phyloP scores from a whole-genome alignment of 2,329 filamentous ascomycete species.

The Aspergillus candidus region DNA sequence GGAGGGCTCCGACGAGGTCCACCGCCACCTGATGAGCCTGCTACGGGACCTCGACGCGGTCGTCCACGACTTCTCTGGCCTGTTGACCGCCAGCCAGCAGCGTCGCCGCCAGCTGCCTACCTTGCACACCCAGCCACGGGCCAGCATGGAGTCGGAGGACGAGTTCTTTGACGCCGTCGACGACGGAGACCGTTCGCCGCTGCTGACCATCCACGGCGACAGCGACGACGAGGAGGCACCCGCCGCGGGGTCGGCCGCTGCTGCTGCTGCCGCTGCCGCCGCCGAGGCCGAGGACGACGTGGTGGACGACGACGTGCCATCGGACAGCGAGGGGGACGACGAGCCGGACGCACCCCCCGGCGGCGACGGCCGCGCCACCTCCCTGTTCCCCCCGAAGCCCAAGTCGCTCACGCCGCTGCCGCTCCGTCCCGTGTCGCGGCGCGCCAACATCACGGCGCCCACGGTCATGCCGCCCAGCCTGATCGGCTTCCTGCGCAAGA shows the following conservation, averaged over 20 bases:
- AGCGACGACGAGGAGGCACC: conserved; percentile 60
- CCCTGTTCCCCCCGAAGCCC: conserved; percentile 67
- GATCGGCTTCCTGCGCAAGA: conserved; percentile 91
- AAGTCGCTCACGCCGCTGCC: conserved; percentile 74
- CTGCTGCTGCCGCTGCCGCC: conserved; percentile 23
- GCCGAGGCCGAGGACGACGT: conserved; percentile 55
- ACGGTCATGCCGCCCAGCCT: conserved; percentile 79
- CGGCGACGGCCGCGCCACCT: conserved; percentile 33
- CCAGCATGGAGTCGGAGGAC: conserved; percentile 78
- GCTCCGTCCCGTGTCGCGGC: conserved; percentile 59
- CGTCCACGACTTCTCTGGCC: conserved; percentile 69
- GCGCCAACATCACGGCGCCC: conserved; percentile 64
- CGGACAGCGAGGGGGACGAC: conserved; percentile 54
- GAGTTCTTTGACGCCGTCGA: conserved; percentile 94
- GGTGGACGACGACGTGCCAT: conserved; percentile 53
- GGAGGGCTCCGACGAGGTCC: conserved; percentile 50
- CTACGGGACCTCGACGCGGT: conserved; percentile 78
- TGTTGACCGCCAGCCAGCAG: conserved; percentile 74
- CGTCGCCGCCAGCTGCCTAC: conserved; percentile 53
- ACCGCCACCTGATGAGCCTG: conserved; percentile 79
- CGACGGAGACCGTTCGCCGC: conserved; percentile 55
- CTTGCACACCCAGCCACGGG: conserved; percentile 51
- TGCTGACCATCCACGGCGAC: conserved; percentile 68
- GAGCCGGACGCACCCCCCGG: conserved; percentile 35
- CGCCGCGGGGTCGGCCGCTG: conserved; percentile 14